These are phyloP conservation scores for Aspergillus viridinutans DNA, from an alignment of 2,329 filamentous ascomycete species.

Conservation along the genomic window DNA sequence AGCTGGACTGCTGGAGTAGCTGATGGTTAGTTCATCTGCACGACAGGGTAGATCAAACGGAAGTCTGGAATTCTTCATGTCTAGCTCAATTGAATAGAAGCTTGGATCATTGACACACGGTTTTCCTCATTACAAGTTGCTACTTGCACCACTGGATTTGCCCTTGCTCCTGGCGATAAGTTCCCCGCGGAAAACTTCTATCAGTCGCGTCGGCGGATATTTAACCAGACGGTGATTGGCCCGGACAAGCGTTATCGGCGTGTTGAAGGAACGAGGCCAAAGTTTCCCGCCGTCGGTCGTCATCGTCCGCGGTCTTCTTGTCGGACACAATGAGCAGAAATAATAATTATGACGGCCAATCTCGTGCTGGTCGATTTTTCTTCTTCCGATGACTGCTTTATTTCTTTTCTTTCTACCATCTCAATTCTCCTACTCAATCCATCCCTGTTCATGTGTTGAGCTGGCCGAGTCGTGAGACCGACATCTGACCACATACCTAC, in stretches of 20 bases:
- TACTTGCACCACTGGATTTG: neutral
- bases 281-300: constrained; percentile 14
- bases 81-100: too few relatives aligned
- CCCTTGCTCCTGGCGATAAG: neutral
- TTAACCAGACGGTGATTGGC: constrained; percentile 5
- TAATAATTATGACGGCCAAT: constrained; percentile 1
- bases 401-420: neutral
- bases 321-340: neutral
- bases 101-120: too few relatives aligned
- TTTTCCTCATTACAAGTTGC: too few relatives aligned
- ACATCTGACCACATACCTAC: neutral
- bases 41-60: too few relatives aligned
- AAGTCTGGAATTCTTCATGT: too few relatives aligned
- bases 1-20: too few relatives aligned
- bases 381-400: constrained; percentile 4
- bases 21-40: too few relatives aligned
- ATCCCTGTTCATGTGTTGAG: neutral
- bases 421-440: neutral
- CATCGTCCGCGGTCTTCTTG: constrained; percentile 16
- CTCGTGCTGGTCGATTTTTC: constrained; percentile 1
- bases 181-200: neutral
- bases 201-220: neutral
- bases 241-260: constrained; percentile 10
- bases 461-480: neutral
- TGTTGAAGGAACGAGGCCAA: neutral